Evolutionary conservation across 306 rosid genomes (phyloP), one percentile per base, ranked within the genome.

Genomic region (Trichosanthes cucumerina): DNA sequence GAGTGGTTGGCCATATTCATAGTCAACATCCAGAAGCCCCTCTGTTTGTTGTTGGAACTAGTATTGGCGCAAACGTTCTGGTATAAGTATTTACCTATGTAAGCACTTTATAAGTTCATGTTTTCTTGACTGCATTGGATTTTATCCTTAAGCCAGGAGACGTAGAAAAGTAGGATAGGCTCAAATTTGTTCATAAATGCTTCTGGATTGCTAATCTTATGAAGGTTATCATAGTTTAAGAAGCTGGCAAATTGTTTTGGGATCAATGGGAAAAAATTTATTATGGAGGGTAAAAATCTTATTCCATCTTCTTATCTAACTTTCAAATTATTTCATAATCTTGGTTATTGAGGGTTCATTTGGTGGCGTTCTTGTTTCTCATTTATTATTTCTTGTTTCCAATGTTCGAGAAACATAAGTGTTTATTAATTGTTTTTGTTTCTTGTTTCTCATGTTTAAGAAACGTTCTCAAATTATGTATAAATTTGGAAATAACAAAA

Each of bases 1-100:
- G 87, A 23, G 88, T 95, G 24, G 82, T 89, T 53, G 85, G 84
- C 76, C 88, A 91, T 80, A 86, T 95, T 21, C 97, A 95, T 87
- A 74, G 82, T 57, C 89, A 89, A 80, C 80, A 87, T 81, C 93
- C 97, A 38, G 79, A 75, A 52, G 82, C 90, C 78, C 96, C 99
- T 76, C 83, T 95, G 80, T 95, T 91, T 86, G 76, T 86, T 59
- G 88, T 92, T 79, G 98, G 98, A 85, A 89, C 92, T 80, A 95
- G 98, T 79, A 88, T 92, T 73, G 98, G 98, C 80, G 98, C 98
- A 78, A 95, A 95, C 62, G 52, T 95, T 84, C 87, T 95, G 94
- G 98, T 92, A 87, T 81, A 31, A 63, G 46, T 78, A 47, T 53
- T 77, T 44, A 41, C 59, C 75, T 41, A 23, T 73, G 39, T 4